These are phyloP conservation scores for Chytridiales sp. DNA, from an alignment of 371 early-diverging fungal species.

Conservation along the genomic window DNA sequence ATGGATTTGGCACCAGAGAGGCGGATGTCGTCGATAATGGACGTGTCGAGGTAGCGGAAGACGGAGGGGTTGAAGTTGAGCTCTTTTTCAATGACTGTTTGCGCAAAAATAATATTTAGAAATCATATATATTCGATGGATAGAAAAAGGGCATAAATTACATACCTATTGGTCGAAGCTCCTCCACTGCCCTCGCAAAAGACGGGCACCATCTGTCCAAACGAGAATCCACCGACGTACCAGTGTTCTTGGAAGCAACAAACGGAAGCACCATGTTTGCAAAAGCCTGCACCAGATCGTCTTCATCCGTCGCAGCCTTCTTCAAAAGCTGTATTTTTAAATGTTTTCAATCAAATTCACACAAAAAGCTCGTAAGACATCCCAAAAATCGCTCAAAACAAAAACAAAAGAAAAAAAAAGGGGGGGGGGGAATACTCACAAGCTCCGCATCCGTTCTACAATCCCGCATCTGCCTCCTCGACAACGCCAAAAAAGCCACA, in stretches of 20 bases:
- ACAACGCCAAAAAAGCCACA: constrained; percentile 17
- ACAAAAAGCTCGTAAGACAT: constrained; percentile 45
- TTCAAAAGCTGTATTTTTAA: constrained; percentile 9
- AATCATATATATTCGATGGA: too few species aligned
- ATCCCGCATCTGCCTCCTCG: constrained; percentile 42
- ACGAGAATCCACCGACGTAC: not conserved
- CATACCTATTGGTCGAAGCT: not conserved
- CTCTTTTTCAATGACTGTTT: too few species aligned
- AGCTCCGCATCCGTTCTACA: too few species aligned
- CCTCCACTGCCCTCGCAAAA: not conserved
- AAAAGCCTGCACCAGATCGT: constrained; percentile 1
- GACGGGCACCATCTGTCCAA: not conserved
- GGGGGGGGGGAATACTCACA: constrained; percentile 56
- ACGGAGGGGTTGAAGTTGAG: constrained; percentile 15
- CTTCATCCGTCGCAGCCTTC: constrained; percentile 2
- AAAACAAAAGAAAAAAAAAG: constrained; percentile 56
- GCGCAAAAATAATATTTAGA: too few species aligned
- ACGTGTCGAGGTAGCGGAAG: constrained; percentile 16
- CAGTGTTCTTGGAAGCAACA: not conserved
- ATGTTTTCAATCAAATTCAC: constrained; percentile 12
- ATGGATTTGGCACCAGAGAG: too few species aligned
- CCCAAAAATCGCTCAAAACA: constrained; percentile 22
- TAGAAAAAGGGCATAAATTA: too few species aligned
- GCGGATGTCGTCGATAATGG: not conserved
- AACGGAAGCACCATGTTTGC: constrained; percentile 8